phyloP scores from a whole-genome alignment of 345 rosid species.

The Garcia nutans region DNA sequence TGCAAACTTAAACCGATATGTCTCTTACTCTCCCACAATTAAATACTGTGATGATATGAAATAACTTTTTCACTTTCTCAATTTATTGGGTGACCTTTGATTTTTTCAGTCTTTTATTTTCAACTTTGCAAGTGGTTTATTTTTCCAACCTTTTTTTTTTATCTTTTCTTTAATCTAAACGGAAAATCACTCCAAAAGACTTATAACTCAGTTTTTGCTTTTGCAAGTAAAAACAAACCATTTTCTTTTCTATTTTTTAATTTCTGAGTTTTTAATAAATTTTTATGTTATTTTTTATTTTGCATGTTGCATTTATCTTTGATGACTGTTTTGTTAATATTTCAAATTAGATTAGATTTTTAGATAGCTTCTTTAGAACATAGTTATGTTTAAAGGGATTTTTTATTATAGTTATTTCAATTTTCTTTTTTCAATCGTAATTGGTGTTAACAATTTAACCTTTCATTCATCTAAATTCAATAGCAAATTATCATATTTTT shows the following conservation, averaged over 20 bases:
- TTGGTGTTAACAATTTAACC: not conserved
- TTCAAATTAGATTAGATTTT: constrained; percentile 4
- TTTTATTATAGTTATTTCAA: not conserved
- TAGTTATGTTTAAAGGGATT: too few species aligned
- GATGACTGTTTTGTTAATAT: not conserved
- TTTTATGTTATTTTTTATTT: not conserved
- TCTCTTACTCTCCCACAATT: too few species aligned
- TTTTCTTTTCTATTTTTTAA: not conserved
- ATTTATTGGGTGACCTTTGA: too few species aligned
- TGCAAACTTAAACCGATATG: too few species aligned
- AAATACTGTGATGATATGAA: too few species aligned
- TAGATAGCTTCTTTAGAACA: not conserved
- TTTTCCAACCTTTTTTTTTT: not conserved
- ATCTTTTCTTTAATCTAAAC: not conserved
- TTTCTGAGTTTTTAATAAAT: not conserved
- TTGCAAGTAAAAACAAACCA: not conserved
- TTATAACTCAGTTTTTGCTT: not conserved
- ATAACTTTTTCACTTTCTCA: too few species aligned
- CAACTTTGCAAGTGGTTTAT: too few species aligned
- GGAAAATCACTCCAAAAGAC: not conserved
- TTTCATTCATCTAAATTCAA: too few species aligned
- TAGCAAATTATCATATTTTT: too few species aligned
- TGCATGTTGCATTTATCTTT: too few species aligned
- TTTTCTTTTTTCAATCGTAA: not conserved
- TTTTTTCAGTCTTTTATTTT: too few species aligned